Base-by-base conservation (phyloP, 805 yeast species). In the Yarrowia hollandica region DNA sequence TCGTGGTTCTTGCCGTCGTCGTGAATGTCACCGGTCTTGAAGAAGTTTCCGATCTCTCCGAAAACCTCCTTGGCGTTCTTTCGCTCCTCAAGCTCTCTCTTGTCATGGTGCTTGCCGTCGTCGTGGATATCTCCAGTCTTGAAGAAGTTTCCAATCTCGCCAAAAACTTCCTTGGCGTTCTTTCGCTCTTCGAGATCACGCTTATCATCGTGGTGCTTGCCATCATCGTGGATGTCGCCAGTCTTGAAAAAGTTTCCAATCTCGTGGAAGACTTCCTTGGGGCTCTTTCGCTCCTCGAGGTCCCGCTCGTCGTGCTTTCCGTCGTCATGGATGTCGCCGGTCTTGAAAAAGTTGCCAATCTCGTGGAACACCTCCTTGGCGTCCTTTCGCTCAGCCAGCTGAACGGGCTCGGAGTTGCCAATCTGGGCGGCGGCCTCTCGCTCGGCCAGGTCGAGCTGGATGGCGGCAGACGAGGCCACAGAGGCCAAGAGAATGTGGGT, bases 311-410 rank as follows among this genome's bases (percentile, higher is more conserved):
- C 9, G 28, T 25, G 28, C 28, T 25, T 25, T 6, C 28, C 28
- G 25, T 35, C 39, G 15, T 35, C 39, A 15, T 35, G 39, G 15
- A 35, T 35, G 19, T 35, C 39, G 7, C 39, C 39, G 15, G 39
- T 35, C 39, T 35, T 35, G 39, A 35, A 35, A 15, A 35, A 35
- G 39, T 35, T 35, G 22, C 39, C 39, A 12, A 35, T 35, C 23
- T 35, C 39, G 22, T 12, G n/a, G 23, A 18, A 35, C 10, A 35
- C 39, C 15, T 35, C 23, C 39, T 37, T 39, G 30, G 34, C 50
- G 50, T 44, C 35, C 35, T 44, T 44, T 44, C 52, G 52, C 52
- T 44, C 52, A 44, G 35, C 37, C 52, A 44, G 52, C 52, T 44
- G 48, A 41, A 26, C 35, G 33, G 16, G 3, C 5, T 28, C 34